Conservation (phyloP, 495 filamentous ascomycete species). For the Xylaria palmicola region DNA sequence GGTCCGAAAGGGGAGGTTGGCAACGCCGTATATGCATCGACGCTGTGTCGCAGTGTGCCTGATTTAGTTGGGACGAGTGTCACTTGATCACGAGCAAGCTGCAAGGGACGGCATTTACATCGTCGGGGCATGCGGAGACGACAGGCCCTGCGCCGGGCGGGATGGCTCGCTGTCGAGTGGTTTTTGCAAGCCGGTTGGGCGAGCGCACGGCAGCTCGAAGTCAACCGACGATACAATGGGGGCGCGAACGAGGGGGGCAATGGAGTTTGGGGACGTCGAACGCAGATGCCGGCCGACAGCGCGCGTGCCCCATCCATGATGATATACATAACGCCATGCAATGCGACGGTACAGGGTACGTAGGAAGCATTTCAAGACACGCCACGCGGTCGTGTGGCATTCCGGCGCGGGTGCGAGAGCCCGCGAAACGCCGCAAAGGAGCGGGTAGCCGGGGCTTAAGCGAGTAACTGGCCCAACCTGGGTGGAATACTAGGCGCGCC, state of each 20-base stretch:
- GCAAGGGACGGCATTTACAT: conserved; percentile 6
- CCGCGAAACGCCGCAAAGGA: neutral
- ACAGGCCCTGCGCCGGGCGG: conserved; percentile 1
- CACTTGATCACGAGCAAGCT: too few relatives aligned
- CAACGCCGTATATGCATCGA: neutral
- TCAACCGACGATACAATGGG: conserved; percentile 1
- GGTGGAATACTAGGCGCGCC: neutral
- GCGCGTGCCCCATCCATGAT: neutral
- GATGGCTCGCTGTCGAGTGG: neutral
- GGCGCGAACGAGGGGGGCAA: neutral
- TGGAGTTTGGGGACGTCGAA: neutral
- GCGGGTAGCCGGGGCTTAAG: neutral
- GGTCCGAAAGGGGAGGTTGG: conserved; percentile 5
- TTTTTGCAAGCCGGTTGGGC: conserved; percentile 2
- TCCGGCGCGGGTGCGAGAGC: neutral
- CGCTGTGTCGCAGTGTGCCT: neutral
- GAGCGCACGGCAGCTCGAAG: conserved; percentile 4
- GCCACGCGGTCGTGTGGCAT: conserved; percentile 15
- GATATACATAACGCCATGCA: neutral
- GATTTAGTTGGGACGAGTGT: conserved; percentile 6
- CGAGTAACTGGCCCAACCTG: neutral
- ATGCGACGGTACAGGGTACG: neutral
- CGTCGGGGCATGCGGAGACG: conserved; percentile 1
- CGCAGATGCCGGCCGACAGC: conserved; percentile 7
- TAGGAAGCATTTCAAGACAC: conserved; percentile 6